Evolutionary conservation across 2,329 filamentous ascomycete genomes (phyloP), one percentile per base, ranked within the genome.

Genomic region (Penicillium sp.): DNA sequence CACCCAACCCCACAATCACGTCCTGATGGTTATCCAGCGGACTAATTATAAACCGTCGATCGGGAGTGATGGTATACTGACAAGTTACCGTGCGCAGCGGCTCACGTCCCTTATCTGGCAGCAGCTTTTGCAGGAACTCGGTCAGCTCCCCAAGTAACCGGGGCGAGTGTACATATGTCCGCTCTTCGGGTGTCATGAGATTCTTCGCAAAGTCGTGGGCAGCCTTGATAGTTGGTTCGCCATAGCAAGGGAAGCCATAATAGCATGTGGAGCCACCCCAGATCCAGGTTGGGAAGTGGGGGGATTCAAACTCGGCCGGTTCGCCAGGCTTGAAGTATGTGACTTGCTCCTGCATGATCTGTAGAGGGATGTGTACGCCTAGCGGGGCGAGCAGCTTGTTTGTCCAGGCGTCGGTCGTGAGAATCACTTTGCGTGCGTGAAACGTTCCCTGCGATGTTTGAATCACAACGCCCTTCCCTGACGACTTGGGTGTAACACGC

Each of bases 191-290:
- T 2, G 52, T 55, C 66, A 67, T 68, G 7, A 63, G 48, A 33
- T 68, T 65, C n/a, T 63, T 56, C 1, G 59, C 51, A 21, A 23
- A 42, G 44, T 68, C 66, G 5, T 59, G 64, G 18, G 51, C 65
- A 1, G 59, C 62, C 44, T 68, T 67, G 59, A 68, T 67, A 8
- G 65, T 67, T 5, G 66, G 64, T 45, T 68, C 66, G 13, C 66
- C 65, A 45, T 62, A 66, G 37, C 47, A 56, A 18, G 61, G 66
- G 33, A 68, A 66, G 6, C 65, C 65, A 39, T 68, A 68, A 52
- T 56, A 68, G 16, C 52, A 61, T 11, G 39, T 54, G 4, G 56
- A 47, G 11, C 60, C 63, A 6, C 51, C 49, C 59, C 58, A 67
- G n/a, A 67, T 68, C 65, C 64, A 67, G 13, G 67, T 60, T 2